These are phyloP conservation scores for Debaryomycetaceae sp. DNA, from an alignment of 1,139 yeast genomes.

Conservation along the genomic window DNA sequence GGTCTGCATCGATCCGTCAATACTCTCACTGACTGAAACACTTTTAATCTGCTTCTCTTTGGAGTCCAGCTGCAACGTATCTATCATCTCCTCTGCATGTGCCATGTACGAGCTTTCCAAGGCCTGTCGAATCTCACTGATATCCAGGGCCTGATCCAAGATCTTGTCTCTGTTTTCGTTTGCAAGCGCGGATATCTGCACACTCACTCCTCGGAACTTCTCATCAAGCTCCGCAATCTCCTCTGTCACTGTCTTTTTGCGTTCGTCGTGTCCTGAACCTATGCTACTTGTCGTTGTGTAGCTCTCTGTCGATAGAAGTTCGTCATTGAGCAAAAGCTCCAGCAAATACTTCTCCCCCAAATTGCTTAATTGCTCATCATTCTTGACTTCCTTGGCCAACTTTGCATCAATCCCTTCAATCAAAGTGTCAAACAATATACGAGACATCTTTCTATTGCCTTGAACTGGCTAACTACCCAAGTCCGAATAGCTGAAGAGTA, in stretches of 20 bases:
- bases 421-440: slow-evolving; percentile 20
- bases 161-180: slow-evolving; percentile 38
- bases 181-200: slow-evolving; percentile 31
- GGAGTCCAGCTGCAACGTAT: neutral
- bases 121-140: neutral
- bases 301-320: slow-evolving; percentile 38
- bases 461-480: too few relatives aligned
- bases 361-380: slow-evolving; percentile 11
- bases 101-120: neutral
- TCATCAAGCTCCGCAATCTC: slow-evolving; percentile 47
- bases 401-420: slow-evolving; percentile 17
- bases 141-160: slow-evolving; percentile 33
- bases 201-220: slow-evolving; percentile 26
- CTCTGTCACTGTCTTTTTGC: slow-evolving; percentile 32
- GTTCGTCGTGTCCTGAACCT: slow-evolving; percentile 4
- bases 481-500: too few relatives aligned
- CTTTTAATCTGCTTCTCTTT: slow-evolving; percentile 9
- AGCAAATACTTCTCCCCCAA: slow-evolving; percentile 18
- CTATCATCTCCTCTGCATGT: slow-evolving; percentile 1
- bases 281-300: slow-evolving; percentile 27
- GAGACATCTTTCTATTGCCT: slow-evolving; percentile 13
- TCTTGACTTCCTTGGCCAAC: slow-evolving; percentile 7
- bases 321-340: slow-evolving; percentile 37
- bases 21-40: slow-evolving; percentile 19
- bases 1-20: slow-evolving; percentile 18